Conservation (phyloP, 257 asterid species). For the Capsicum chinense region DNA sequence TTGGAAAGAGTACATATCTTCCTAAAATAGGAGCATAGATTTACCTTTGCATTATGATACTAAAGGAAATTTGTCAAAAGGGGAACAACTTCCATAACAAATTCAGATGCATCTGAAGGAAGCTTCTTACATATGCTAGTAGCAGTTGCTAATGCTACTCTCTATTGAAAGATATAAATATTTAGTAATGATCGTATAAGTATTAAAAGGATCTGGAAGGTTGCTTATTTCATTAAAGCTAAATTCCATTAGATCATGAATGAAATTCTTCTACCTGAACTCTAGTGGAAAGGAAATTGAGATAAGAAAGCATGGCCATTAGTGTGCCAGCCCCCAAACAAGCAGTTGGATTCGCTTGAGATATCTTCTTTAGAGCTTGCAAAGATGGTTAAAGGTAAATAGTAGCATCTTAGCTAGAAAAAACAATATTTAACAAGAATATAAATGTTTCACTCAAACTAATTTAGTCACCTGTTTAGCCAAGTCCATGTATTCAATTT, state of each 20-base stretch:
- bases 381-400: constrained; percentile 61
- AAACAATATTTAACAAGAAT: neutral
- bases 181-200: constrained; percentile 10
- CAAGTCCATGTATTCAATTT: constrained; percentile 97
- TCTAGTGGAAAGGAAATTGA: constrained; percentile 96
- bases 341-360: constrained; percentile 99
- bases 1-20: neutral
- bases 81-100: constrained; percentile 99
- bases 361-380: constrained; percentile 98
- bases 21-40: neutral
- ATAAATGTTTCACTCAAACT: neutral
- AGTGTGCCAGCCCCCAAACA: constrained; percentile 98
- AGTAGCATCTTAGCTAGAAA: neutral
- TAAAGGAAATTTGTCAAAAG: constrained; percentile 94
- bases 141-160: constrained; percentile 95
- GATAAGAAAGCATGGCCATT: constrained; percentile 99
- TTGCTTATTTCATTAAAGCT: neutral
- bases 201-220: constrained; percentile 8
- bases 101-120: constrained; percentile 95
- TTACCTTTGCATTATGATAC: constrained; percentile 95
- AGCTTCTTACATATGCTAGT: constrained; percentile 99
- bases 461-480: constrained; percentile 85
- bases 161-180: constrained; percentile 47
- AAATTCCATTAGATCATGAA: constrained; percentile 19
- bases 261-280: constrained; percentile 75